phyloP scores from a whole-genome alignment of 257 asterid species.

The Cynanchum wilfordii region DNA sequence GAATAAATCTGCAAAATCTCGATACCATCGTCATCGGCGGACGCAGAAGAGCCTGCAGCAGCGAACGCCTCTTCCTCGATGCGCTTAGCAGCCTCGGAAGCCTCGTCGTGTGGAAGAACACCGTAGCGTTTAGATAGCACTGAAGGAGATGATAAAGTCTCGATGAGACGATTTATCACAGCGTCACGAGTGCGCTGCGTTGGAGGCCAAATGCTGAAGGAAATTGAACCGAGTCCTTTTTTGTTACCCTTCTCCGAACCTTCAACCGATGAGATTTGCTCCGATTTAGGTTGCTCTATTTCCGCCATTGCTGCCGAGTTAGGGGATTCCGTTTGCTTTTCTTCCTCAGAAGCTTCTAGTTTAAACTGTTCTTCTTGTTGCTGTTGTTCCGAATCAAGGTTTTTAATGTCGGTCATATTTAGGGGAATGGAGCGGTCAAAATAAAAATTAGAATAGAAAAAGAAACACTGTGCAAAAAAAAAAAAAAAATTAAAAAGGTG shows the following conservation, averaged over 20 bases:
- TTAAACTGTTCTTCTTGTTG: no score
- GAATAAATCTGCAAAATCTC: slow-evolving; percentile 77
- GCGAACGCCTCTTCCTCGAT: slow-evolving; percentile 74
- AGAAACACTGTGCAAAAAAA: no score
- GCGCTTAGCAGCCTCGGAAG: slow-evolving; percentile 47
- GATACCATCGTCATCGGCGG: slow-evolving; percentile 62
- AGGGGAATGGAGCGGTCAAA: not conserved
- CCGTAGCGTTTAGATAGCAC: slow-evolving; percentile 83
- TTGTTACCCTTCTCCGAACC: slow-evolving; percentile 5
- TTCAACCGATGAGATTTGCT: slow-evolving; percentile 11
- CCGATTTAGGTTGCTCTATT: slow-evolving; percentile 16
- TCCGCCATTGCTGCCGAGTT: slow-evolving; percentile 30
- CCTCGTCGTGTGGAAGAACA: slow-evolving; percentile 62
- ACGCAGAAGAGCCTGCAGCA: slow-evolving; percentile 38
- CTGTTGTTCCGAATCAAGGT: not conserved
- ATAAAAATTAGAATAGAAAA: not conserved
- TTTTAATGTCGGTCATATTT: slow-evolving; percentile 4
- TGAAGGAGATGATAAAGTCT: slow-evolving; percentile 71
- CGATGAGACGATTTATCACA: slow-evolving; percentile 62
- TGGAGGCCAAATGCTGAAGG: slow-evolving; percentile 94
- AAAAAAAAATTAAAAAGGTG: no score
- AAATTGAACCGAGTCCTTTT: slow-evolving; percentile 24
- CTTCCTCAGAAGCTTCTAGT: not conserved
- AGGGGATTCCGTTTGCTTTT: slow-evolving; percentile 13
- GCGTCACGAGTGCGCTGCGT: slow-evolving; percentile 85